phyloP scores from a whole-genome alignment of 495 filamentous ascomycete species.

The Astrothelium subdiscretum region DNA sequence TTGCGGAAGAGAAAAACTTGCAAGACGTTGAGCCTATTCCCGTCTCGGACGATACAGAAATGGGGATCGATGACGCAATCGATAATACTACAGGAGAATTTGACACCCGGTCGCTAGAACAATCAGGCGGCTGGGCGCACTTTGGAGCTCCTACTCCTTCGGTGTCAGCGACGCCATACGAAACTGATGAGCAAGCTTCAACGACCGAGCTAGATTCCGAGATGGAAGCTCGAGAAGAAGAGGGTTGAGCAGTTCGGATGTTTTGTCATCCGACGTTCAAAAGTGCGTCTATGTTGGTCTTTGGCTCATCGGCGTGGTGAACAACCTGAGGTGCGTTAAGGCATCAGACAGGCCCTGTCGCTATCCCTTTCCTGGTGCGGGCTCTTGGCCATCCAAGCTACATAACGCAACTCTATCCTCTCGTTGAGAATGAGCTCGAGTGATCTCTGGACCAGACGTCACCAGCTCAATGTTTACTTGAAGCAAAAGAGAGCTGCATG shows the following conservation, averaged over 20 bases:
- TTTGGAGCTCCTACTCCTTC: neutral
- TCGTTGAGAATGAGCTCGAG: too few relatives aligned
- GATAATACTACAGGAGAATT: neutral
- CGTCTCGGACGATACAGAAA: neutral
- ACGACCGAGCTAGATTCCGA: neutral
- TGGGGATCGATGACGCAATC: neutral
- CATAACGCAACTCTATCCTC: too few relatives aligned
- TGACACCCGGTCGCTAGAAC: neutral
- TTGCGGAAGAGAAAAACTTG: slow-evolving; percentile 44
- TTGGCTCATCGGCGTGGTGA: too few relatives aligned
- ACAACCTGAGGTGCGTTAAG: too few relatives aligned
- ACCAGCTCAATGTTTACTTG: too few relatives aligned
- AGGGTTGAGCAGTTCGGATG: neutral
- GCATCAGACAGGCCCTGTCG: too few relatives aligned
- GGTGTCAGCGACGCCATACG: neutral
- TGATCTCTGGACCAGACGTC: too few relatives aligned
- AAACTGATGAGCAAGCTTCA: neutral
- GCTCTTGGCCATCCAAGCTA: too few relatives aligned
- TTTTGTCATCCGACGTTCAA: too few relatives aligned
- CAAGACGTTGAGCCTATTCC: neutral
- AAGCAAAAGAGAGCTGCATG: neutral
- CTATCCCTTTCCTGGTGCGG: too few relatives aligned
- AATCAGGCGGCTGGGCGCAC: neutral
- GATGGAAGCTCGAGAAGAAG: neutral
- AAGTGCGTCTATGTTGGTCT: too few relatives aligned